A percentile compares a stretch with the other conserved stretches of the same genome.
phyloP scores from a whole-genome alignment of 371 early-diverging fungal species.

The Entomophthora muscae region DNA sequence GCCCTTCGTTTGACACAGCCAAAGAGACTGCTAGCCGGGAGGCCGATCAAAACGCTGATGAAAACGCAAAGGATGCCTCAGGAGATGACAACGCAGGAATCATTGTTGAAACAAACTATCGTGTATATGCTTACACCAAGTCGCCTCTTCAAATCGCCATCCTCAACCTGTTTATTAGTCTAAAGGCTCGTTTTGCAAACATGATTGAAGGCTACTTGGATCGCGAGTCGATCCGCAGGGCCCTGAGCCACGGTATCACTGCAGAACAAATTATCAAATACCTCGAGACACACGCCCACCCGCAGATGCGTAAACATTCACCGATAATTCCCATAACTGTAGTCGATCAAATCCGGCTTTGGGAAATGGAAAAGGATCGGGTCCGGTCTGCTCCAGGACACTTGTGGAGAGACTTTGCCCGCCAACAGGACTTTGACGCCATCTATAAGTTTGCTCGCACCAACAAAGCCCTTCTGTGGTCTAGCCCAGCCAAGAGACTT shows the following conservation, averaged over 20 bases:
- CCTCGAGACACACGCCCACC: slow-evolving; percentile 77
- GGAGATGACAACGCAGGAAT: slow-evolving; percentile 47
- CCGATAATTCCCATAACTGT: slow-evolving; percentile 87
- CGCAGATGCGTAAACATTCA: slow-evolving; percentile 63
- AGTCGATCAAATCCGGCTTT: slow-evolving; percentile 89
- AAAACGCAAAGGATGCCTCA: slow-evolving; percentile 25
- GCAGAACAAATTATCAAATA: slow-evolving; percentile 91
- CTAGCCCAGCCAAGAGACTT: slow-evolving; percentile 32
- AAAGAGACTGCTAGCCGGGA: slow-evolving; percentile 13
- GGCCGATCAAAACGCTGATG: slow-evolving; percentile 14
- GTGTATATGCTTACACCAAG: slow-evolving; percentile 90
- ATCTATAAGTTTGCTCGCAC: slow-evolving; percentile 56
- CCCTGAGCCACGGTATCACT: slow-evolving; percentile 86
- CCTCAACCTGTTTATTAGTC: slow-evolving; percentile 73
- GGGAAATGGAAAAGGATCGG: slow-evolving; percentile 94
- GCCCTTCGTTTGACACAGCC: slow-evolving; percentile 19
- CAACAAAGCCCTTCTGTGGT: slow-evolving; percentile 64
- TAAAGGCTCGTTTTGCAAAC: slow-evolving; percentile 79
- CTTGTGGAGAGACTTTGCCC: slow-evolving; percentile 11
- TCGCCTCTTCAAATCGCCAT: slow-evolving; percentile 97
- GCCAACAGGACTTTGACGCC: slow-evolving; percentile 55
- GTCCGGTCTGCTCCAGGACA: slow-evolving; percentile 33
- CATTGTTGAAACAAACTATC: slow-evolving; percentile 80
- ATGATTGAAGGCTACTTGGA: slow-evolving; percentile 88
- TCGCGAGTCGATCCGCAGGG: slow-evolving; percentile 78